A percentile compares a stretch with the other conserved stretches of the same genome.
Conservation (phyloP, 2,329 filamentous ascomycete genomes). For the Fusarium sp. region DNA sequence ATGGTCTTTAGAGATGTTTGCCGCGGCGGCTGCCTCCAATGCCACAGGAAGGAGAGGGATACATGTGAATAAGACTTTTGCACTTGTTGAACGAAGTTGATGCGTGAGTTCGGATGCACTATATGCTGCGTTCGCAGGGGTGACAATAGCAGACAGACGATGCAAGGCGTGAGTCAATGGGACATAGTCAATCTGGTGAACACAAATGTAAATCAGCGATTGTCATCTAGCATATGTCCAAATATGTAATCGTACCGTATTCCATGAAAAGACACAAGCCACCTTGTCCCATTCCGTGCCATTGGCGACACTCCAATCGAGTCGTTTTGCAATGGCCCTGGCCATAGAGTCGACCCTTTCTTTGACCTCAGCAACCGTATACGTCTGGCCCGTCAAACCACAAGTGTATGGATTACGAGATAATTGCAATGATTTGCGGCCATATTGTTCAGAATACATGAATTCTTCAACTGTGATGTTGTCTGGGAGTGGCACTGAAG, state of each 20-base stretch:
- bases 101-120: neutral
- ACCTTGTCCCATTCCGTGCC: neutral
- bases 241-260: neutral
- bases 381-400: neutral
- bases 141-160: neutral
- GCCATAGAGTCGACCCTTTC: neutral
- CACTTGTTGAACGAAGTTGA: neutral
- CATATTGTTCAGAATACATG: neutral
- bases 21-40: neutral
- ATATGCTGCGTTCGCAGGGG: neutral
- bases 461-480: neutral
- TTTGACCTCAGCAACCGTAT: neutral
- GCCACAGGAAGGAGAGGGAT: neutral
- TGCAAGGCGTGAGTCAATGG: neutral
- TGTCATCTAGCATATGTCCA: rapidly evolving
- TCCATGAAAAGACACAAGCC: neutral
- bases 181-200: neutral
- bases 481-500: neutral
- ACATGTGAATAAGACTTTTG: neutral
- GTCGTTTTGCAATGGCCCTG: neutral
- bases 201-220: neutral
- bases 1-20: neutral
- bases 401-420: neutral
- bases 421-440: neutral
- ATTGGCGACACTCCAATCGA: neutral